These are phyloP conservation scores for Ambrosia artemisiifolia DNA, from an alignment of 129 eudicot species.

Conservation along the genomic window DNA sequence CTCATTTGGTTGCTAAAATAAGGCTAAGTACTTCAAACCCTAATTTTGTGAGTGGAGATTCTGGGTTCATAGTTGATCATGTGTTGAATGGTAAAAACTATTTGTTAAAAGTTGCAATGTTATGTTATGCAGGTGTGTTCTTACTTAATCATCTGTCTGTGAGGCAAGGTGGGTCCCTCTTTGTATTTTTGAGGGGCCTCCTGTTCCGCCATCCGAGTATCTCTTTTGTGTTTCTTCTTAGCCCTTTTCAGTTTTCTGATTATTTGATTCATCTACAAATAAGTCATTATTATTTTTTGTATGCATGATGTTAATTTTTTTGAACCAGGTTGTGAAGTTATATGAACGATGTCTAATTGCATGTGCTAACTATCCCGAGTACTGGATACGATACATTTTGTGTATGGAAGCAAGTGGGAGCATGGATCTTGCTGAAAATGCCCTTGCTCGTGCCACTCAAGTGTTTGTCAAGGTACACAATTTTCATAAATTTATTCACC, in stretches of 20 bases:
- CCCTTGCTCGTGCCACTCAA: constrained; percentile 98
- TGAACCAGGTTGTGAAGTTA: constrained; percentile 82
- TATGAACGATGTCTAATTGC: constrained; percentile 97
- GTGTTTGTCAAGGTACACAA: constrained; percentile 82
- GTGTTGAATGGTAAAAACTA: constrained; percentile 51
- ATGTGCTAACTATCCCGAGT: constrained; percentile 94
- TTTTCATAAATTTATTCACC: neutral
- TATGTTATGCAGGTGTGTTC: constrained; percentile 99
- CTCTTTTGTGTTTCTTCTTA: constrained; percentile 74
- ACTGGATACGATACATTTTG: constrained; percentile 83
- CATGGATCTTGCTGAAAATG: constrained; percentile 89
- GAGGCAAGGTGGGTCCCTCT: constrained; percentile 99
- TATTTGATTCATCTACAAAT: constrained; percentile 17
- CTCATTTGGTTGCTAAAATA: constrained; percentile 88
- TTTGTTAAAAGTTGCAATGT: constrained; percentile 83
- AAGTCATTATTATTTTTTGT: neutral
- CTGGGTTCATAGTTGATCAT: constrained; percentile 74
- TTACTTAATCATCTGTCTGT: constrained; percentile 96
- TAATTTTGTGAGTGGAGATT: constrained; percentile 94
- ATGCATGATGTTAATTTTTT: constrained; percentile 30
- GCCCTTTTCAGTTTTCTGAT: constrained; percentile 39
- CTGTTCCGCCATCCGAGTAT: constrained; percentile 88
- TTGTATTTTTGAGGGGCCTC: constrained; percentile 94
- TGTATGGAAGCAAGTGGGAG: constrained; percentile 92
- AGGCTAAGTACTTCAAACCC: constrained; percentile 99